Conservation (phyloP, 2,329 filamentous ascomycete species). For the Magnaporthiopsis rhizophila region DNA sequence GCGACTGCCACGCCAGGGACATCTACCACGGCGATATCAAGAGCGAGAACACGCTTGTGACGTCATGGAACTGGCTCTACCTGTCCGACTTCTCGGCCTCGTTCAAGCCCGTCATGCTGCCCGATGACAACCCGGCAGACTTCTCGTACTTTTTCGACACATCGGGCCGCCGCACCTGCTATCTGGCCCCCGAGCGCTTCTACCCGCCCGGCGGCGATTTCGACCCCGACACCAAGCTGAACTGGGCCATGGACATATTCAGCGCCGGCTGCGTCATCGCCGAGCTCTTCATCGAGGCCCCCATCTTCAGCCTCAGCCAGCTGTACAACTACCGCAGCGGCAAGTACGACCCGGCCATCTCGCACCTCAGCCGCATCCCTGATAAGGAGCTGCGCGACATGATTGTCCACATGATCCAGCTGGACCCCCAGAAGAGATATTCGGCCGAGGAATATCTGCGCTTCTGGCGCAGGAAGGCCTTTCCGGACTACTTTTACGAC, state of each 20-base stretch:
- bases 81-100: constrained; percentile 94
- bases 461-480: constrained; percentile 86
- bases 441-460: constrained; percentile 90
- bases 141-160: constrained; percentile 98
- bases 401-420: constrained; percentile 91
- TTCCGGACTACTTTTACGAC: constrained; percentile 94
- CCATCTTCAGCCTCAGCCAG: constrained; percentile 96
- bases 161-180: constrained; percentile 84
- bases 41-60: constrained; percentile 92
- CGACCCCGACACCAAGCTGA: constrained; percentile 51
- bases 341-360: constrained; percentile 81
- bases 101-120: constrained; percentile 89
- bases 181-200: constrained; percentile 90
- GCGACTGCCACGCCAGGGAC: constrained; percentile 83
- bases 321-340: constrained; percentile 89
- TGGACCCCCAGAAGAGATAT: constrained; percentile 86
- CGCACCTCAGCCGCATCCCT: constrained; percentile 76
- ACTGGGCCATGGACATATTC: constrained; percentile 98
- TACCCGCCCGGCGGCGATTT: constrained; percentile 60
- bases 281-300: constrained; percentile 87
- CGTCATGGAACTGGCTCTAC: constrained; percentile 99
- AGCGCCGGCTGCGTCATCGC: constrained; percentile 95
- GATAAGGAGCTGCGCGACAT: constrained; percentile 82
- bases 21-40: constrained; percentile 98
- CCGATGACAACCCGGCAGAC: constrained; percentile 93